Conservation (phyloP, 2,329 filamentous ascomycete species). For the Exophiala calicioides region DNA sequence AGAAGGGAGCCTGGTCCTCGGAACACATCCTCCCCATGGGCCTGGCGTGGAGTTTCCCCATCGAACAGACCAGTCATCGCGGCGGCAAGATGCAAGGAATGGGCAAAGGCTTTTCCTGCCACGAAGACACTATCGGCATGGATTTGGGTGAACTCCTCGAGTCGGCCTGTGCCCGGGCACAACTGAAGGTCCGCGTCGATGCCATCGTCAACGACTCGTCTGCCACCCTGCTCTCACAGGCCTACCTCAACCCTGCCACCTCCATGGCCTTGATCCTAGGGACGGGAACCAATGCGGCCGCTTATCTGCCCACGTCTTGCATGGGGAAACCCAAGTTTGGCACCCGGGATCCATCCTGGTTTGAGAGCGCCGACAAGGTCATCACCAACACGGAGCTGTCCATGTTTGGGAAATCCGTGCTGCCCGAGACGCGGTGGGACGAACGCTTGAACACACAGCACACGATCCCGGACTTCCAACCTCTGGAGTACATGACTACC, state of each 20-base stretch:
- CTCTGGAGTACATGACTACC: constrained; percentile 64
- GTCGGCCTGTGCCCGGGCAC: constrained; percentile 55
- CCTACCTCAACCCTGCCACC: constrained; percentile 61
- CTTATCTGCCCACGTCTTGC: constrained; percentile 59
- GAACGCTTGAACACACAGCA: constrained; percentile 60
- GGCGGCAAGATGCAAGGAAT: constrained; percentile 61
- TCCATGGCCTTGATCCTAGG: constrained; percentile 65
- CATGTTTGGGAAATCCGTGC: constrained; percentile 62
- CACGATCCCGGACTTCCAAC: constrained; percentile 62
- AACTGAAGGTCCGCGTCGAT: constrained; percentile 60
- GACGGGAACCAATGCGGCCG: constrained; percentile 66
- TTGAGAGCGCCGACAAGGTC: constrained; percentile 59
- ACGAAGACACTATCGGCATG: constrained; percentile 59
- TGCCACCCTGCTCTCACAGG: constrained; percentile 62
- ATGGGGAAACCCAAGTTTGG: constrained; percentile 60
- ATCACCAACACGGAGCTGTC: constrained; percentile 67
- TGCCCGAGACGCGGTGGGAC: constrained; percentile 64
- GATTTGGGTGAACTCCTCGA: constrained; percentile 63
- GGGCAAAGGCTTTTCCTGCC: constrained; percentile 66
- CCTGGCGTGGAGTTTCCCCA: constrained; percentile 66
- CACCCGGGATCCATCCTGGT: constrained; percentile 55
- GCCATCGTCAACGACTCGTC: constrained; percentile 67
- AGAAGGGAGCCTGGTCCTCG: constrained; percentile 35
- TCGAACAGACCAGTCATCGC: constrained; percentile 63
- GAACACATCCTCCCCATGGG: constrained; percentile 56